Evolutionary conservation across 1,139 yeast species (phyloP).

Genomic region (Barnettozyma hawaiiensis): DNA sequence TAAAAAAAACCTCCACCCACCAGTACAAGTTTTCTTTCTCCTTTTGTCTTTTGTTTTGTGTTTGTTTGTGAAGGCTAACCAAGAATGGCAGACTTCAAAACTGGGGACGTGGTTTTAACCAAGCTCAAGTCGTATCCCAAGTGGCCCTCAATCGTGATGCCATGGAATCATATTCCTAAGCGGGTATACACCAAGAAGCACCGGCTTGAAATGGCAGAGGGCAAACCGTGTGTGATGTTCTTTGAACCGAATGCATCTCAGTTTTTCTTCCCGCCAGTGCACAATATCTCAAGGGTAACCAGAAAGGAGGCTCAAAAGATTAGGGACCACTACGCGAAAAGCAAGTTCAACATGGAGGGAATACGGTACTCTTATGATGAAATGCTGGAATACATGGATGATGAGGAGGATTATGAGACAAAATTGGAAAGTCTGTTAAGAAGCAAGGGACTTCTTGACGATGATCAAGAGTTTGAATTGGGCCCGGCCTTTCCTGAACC

Average conservation of each 20-base stretch:
- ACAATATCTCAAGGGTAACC: neutral
- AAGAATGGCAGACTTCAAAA: slow-evolving; percentile 15
- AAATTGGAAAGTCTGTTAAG: slow-evolving; percentile 4
- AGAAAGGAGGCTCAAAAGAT: neutral
- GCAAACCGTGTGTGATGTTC: neutral
- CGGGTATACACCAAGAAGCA: neutral
- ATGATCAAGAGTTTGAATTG: slow-evolving; percentile 1
- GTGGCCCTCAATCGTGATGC: slow-evolving; percentile 28
- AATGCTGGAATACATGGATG: slow-evolving; percentile 1
- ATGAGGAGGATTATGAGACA: neutral
- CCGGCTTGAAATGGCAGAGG: neutral
- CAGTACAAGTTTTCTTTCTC: no score
- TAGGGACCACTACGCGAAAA: neutral
- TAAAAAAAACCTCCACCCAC: no score
- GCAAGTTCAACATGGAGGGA: slow-evolving; percentile 1
- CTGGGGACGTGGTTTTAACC: slow-evolving; percentile 32
- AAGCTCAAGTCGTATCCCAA: slow-evolving; percentile 32
- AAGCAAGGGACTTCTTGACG: neutral
- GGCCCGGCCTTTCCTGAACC: slow-evolving; percentile 1
- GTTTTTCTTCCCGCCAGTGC: neutral
- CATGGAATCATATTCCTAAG: slow-evolving; percentile 1
- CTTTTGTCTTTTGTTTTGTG: no score
- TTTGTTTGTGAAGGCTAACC: no score
- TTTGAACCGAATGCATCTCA: neutral
- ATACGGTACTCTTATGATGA: neutral